Evolutionary conservation across 257 asterid species (phyloP).

Genomic region (Lycium ferocissimum): DNA sequence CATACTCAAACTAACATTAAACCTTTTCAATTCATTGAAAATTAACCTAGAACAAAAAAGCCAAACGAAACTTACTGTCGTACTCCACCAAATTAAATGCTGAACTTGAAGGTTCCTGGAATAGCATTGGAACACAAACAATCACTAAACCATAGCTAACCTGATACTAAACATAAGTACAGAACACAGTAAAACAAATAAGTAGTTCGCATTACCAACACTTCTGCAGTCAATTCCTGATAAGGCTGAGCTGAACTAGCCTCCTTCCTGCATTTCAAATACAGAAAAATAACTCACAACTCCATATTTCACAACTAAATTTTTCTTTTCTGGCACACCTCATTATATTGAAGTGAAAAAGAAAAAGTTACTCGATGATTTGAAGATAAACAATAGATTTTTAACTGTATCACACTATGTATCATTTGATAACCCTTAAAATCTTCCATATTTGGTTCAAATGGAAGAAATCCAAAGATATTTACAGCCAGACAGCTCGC

Average conservation of each 20-base stretch:
- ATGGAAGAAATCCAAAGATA: too few species aligned
- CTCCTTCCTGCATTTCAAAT: slow-evolving; percentile 64
- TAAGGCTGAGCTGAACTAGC: slow-evolving; percentile 55
- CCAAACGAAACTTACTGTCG: slow-evolving; percentile 61
- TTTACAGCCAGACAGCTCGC: too few species aligned
- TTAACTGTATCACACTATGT: not conserved
- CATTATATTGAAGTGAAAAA: not conserved
- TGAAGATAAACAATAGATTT: too few species aligned
- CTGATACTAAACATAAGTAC: not conserved
- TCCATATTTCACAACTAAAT: not conserved
- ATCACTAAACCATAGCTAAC: not conserved
- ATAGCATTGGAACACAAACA: slow-evolving; percentile 21
- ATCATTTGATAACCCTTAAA: slow-evolving; percentile 9
- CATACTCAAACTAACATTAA: not conserved
- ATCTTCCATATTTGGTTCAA: not conserved
- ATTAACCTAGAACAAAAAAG: slow-evolving; percentile 9
- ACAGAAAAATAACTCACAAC: not conserved
- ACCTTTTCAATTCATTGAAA: not conserved
- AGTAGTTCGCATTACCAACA: slow-evolving; percentile 53
- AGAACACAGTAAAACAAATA: not conserved
- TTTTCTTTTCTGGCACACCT: not conserved
- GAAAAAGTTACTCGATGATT: not conserved
- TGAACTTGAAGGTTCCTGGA: slow-evolving; percentile 60
- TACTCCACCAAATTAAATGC: slow-evolving; percentile 66
- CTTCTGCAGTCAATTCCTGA: slow-evolving; percentile 65